Conservation (phyloP, 176 grass and related monocot genomes). For the Musa itinerans region DNA sequence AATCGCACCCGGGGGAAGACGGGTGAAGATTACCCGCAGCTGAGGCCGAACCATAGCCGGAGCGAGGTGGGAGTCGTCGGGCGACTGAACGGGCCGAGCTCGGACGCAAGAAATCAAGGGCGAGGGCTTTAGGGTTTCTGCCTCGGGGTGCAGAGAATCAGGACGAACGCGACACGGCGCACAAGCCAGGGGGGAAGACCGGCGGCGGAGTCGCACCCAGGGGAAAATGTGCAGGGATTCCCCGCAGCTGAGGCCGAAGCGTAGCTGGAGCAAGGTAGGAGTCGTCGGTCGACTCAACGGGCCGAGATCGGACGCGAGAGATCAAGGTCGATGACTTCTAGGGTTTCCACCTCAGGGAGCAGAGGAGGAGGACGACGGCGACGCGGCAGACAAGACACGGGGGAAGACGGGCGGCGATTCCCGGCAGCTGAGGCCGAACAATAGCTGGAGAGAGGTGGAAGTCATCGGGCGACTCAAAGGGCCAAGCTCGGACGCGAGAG, state of each 20-base stretch:
- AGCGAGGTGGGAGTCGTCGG: conserved; percentile 15
- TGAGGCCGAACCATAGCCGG: conserved; percentile 35
- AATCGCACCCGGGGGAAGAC: not conserved
- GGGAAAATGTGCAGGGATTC: not conserved
- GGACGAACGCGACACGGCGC: not conserved
- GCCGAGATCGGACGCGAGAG: not conserved
- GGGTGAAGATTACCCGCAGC: not conserved
- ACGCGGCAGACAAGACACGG: not conserved
- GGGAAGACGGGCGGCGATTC: not conserved
- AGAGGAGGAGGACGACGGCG: not conserved
- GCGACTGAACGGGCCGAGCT: not conserved
- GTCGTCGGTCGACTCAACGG: not conserved
- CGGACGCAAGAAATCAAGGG: not conserved
- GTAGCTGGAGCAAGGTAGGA: conserved; percentile 36
- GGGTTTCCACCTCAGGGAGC: not conserved
- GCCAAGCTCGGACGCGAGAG: not conserved
- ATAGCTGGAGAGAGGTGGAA: conserved; percentile 36
- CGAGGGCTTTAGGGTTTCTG: not conserved
- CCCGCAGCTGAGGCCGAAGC: conserved; percentile 15
- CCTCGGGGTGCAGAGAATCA: not conserved
- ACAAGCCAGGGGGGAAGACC: not conserved
- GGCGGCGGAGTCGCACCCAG: no score
- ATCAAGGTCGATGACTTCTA: not conserved
- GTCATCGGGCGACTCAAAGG: not conserved
- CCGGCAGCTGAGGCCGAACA: conserved; percentile 13